Evolutionary conservation across 2,329 filamentous ascomycete genomes (phyloP).

Genomic region (Neurospora sp.): DNA sequence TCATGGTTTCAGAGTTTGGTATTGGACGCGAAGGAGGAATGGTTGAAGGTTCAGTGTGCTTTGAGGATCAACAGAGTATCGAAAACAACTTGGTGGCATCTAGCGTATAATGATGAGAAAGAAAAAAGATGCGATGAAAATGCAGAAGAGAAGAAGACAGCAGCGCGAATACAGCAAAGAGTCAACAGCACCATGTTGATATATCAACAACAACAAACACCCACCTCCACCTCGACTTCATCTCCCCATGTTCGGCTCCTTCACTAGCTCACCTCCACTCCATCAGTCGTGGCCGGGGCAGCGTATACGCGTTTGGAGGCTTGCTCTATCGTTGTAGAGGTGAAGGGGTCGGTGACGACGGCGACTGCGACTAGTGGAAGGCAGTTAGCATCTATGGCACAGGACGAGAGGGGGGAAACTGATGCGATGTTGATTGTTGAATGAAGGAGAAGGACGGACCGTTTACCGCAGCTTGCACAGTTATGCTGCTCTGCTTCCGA

Average conservation of each 20-base stretch:
- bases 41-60: rapidly evolving
- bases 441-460: background rate
- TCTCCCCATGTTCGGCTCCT: background rate
- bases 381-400: background rate
- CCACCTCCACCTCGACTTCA: background rate
- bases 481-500: background rate
- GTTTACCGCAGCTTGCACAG: background rate
- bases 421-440: rapidly evolving
- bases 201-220: background rate
- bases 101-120: background rate
- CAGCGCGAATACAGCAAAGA: background rate
- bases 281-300: background rate
- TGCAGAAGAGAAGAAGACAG: background rate
- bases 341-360: background rate
- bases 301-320: too few relatives aligned
- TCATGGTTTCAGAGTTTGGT: background rate
- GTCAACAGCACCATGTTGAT: background rate
- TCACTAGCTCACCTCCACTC: background rate
- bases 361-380: background rate
- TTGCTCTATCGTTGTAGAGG: too few relatives aligned
- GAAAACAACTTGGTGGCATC: background rate
- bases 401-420: background rate
- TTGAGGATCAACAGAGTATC: rapidly evolving
- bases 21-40: background rate
- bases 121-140: background rate